Base-by-base conservation (phyloP, 1,139 yeast species). In the Candida labiduridarum region DNA sequence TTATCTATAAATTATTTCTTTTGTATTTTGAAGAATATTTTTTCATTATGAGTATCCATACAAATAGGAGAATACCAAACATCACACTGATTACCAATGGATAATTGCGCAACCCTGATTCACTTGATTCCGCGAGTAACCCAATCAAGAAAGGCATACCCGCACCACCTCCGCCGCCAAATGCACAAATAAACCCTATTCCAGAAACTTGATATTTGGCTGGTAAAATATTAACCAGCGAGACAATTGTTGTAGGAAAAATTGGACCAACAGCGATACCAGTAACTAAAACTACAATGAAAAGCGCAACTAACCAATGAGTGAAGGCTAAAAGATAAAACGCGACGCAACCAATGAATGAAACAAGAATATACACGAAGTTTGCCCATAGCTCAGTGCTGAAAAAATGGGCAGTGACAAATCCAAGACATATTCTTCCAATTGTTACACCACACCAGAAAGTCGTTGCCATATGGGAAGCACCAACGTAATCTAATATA, bases 181-280 rank as follows among this genome's bases (percentile, higher is more conserved):
- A 67, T 0, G 96, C 91, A 49, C 92, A 84, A 19, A 87, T 82
- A 48, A 88, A 76, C 0, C 96, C 95, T 6, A 89, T 77, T 0
- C 91, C 94, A 8, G 83, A 71, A 9, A 88, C 80, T 52, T 88
- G 90, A 50, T 78, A 68, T 45, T 76, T 76, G 25, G 72, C 68
- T 0, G 96, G 96, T 42, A 89, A 65, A 2, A 83, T 71, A 46
- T 83, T 82, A 47, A 87, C 67, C 4, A 90, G 76, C 6, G 87
- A 78, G 11, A 87, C 81, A 49, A 87, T 82, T 0, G 88, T 82
- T 9, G 94, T 84, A 0, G 96, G 94, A 67, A 86, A 89, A 5
- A 88, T 72, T 1, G 97, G 96, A 0, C 96, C 97, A 30, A 87
- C 83, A 54, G 81, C 81, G 33, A 83, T 70, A 0, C 96, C 96